Evolutionary conservation across 2,329 filamentous ascomycete species (phyloP), one percentile per base, ranked within the genome.

Genomic region (Aspergillus sp.): DNA sequence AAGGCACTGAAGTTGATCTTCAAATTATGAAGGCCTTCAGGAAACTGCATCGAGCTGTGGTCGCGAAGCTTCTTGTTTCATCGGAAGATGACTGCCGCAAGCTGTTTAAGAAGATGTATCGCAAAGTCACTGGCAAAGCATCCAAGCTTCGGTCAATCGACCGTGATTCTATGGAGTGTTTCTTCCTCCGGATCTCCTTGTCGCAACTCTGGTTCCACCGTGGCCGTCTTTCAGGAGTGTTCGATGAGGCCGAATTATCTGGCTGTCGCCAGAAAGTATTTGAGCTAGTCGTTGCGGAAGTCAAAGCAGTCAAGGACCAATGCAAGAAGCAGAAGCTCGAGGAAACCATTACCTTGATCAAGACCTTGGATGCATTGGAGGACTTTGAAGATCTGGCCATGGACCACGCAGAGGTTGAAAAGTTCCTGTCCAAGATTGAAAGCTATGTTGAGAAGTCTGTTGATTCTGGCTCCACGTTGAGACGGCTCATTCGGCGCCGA

Each of bases 371-470:
- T 61, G 64, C 68, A 11, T 55, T 73, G 38, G 72, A 73, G 49
- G 66, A 72, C 35, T 72, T 75, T 52, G 69, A 71, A 53, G 71
- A 73, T 47, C 54, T 74, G 16, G 62, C 65, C 5, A 60, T 58
- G 17, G 63, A 65, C 33, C 66, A 68, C 50, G 60, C 61, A 14
- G 68, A 73, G 24, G 66, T 68, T 10, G 66, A 66, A 13, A 70
- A 70, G 36, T 66, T 65, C 50, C 42, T 73, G 30, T 60, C 60
- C 36, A 71, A 72, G 56, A 66, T 73, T 33, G 68, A 71, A 48
- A 63, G 58, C 49, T 65, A 70, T 46, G 64, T 68, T 46, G 65
- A 69, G 46, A 66, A 63, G 51, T 66, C 65, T n/a, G 51, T 64
- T 14, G 67, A 71, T 38, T 67, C 63, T 14, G 63, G 56, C 9